Evolutionary conservation across 257 asterid genomes (phyloP).

Genomic region (Catharanthus roseus): DNA sequence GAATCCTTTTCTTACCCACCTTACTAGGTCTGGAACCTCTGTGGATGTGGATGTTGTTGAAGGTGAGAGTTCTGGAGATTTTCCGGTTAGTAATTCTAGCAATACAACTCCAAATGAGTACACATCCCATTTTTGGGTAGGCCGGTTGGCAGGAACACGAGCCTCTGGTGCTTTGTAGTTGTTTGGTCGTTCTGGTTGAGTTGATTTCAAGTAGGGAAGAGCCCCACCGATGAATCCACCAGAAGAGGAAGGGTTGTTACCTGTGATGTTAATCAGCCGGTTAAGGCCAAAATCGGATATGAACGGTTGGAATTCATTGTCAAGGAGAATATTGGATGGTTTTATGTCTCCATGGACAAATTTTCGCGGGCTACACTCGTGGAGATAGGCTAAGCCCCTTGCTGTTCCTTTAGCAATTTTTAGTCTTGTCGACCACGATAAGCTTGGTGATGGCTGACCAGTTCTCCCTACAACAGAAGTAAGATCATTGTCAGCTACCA

Average conservation of each 20-base stretch:
- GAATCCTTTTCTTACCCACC: constrained; percentile 92
- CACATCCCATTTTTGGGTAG: constrained; percentile 95
- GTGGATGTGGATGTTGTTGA: constrained; percentile 59
- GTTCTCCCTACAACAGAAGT: constrained; percentile 48
- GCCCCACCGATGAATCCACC: constrained; percentile 93
- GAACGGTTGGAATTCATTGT: constrained; percentile 60
- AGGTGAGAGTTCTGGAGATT: constrained; percentile 67
- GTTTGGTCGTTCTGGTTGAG: constrained; percentile 53
- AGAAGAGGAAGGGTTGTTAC: constrained; percentile 73
- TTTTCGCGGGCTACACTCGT: constrained; percentile 92
- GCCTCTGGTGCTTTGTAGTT: constrained; percentile 82
- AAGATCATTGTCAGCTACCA: neutral
- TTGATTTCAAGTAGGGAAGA: constrained; percentile 56
- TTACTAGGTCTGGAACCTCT: constrained; percentile 62
- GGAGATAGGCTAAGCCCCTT: constrained; percentile 82
- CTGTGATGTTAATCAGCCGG: constrained; percentile 81
- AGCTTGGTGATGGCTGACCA: constrained; percentile 49
- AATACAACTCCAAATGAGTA: constrained; percentile 84
- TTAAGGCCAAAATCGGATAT: constrained; percentile 88
- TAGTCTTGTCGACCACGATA: constrained; percentile 72
- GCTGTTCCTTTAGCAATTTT: constrained; percentile 70
- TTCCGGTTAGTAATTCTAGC: constrained; percentile 78
- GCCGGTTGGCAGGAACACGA: constrained; percentile 46
- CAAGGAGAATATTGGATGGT: constrained; percentile 89
- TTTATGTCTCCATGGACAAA: constrained; percentile 80